A percentile compares a stretch with the other conserved stretches of the same genome.
phyloP scores from a whole-genome alignment of 1,284 basidiomycete species.

The Naganishia albida region DNA sequence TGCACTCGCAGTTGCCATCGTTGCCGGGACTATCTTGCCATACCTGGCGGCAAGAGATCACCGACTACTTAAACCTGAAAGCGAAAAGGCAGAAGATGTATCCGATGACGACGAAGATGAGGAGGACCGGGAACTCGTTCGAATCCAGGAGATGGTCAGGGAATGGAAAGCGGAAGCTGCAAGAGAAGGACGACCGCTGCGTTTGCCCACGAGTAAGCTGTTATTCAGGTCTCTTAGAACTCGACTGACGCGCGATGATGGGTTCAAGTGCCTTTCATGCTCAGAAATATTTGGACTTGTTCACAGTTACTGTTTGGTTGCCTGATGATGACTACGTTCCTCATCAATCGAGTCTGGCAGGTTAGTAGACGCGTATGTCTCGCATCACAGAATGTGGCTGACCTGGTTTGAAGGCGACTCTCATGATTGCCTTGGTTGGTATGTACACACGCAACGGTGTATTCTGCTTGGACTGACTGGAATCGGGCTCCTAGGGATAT shows the following conservation, averaged over 20 bases:
- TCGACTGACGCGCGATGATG: neutral
- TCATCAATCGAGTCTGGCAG: constrained; percentile 72
- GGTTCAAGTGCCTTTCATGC: constrained; percentile 69
- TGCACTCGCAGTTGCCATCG: constrained; percentile 67
- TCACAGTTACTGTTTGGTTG: constrained; percentile 75
- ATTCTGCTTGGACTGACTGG: neutral
- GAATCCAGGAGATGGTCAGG: constrained; percentile 68
- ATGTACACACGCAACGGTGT: neutral
- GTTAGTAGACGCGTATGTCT: constrained; percentile 50
- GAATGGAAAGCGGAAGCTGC: constrained; percentile 80
- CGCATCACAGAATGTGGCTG: constrained; percentile 4
- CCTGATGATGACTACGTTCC: constrained; percentile 79
- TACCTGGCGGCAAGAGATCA: constrained; percentile 75
- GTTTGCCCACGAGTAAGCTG: constrained; percentile 65
- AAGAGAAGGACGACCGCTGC: constrained; percentile 67
- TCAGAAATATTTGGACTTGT: constrained; percentile 87
- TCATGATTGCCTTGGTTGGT: constrained; percentile 74
- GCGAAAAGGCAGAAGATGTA: constrained; percentile 50
- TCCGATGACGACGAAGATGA: constrained; percentile 59
- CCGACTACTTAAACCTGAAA: constrained; percentile 64
- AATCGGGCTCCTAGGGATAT: constrained; percentile 59
- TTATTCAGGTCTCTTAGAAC: too few species aligned
- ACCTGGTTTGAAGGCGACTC: constrained; percentile 62
- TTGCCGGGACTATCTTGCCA: constrained; percentile 79
- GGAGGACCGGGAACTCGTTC: constrained; percentile 68